Base-by-base conservation (phyloP, 352 stramenopile species). In the Saprolegnia parasitica region DNA sequence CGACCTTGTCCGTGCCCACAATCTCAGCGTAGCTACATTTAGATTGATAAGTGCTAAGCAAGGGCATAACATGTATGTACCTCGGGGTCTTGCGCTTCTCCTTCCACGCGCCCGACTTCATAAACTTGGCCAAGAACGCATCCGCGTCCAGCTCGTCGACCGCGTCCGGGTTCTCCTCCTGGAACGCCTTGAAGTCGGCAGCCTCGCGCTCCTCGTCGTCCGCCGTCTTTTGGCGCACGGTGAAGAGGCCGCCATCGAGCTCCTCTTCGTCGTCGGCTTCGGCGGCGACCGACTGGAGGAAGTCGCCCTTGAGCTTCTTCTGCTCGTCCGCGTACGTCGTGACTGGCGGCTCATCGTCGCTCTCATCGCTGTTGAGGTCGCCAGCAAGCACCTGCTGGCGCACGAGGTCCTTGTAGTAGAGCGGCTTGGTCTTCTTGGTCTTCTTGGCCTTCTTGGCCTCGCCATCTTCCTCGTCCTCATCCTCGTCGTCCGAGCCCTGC, bases 371-470 rank as follows among this genome's bases (percentile, higher is more conserved):
- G 9, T 89, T 71, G 29, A 78, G 62, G 49, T 95, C 78, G 0
- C 87, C 88, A 0, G 83, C 90, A 21, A 99, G 89, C 55, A 97
- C 93, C 74, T 99, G 91, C 65, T 98, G 91, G 15, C 96, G 84
- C 47, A 98, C 81, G 35, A 99, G 79, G 81, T 99, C 96, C 73
- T 98, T 98, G 81, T 95, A 95, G 66, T 95, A 93, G 61, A 93
- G 65, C 32, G 87, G 87, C 23, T 75, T 74, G 6, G 73, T 20
- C 18, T 68, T 70, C 62, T 72, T 72, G 54, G 49, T 61, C 26
- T 58, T 60, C 35, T 57, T 73, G 9, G 66, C 68, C 4, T 70
- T 65, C 39, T 80, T 86, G 54, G 78, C 72, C 49, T 77, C 76
- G 1, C 72, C 65, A 21, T 72, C 65, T 10, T 72, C 55, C 6